A percentile compares a stretch with the other conserved stretches of the same genome.
phyloP scores from a whole-genome alignment of 106 monocot species.

The Narthecium ossifragum region DNA sequence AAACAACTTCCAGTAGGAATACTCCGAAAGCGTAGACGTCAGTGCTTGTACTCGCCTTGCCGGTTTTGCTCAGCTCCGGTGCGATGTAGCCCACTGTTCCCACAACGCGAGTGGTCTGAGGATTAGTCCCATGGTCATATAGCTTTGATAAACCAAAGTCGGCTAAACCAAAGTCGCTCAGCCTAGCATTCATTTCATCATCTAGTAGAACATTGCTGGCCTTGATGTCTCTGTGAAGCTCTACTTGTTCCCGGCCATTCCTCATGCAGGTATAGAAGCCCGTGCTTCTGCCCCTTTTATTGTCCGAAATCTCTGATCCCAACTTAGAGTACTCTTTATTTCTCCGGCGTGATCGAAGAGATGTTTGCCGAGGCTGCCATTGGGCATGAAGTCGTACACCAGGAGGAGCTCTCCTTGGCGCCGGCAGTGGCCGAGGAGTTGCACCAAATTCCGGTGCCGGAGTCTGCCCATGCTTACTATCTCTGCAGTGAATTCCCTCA shows the following conservation, averaged over 20 bases:
- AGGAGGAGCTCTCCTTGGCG: slow-evolving; percentile 3
- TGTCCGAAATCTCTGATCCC: background rate
- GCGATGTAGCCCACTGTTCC: background rate
- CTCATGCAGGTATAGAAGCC: slow-evolving; percentile 1
- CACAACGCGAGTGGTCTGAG: background rate
- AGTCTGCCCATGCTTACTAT: background rate
- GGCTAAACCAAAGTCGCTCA: background rate
- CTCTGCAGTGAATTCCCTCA: background rate
- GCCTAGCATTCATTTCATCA: background rate
- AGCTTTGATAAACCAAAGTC: background rate
- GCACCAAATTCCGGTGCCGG: slow-evolving; percentile 1
- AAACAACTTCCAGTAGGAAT: background rate
- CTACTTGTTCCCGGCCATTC: background rate
- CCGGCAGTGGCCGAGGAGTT: slow-evolving; percentile 4
- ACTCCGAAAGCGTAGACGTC: background rate
- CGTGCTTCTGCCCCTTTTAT: slow-evolving; percentile 1
- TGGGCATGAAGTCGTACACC: background rate
- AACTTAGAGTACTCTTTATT: background rate
- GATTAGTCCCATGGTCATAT: background rate
- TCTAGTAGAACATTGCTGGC: background rate
- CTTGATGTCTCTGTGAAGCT: background rate
- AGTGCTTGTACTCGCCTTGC: background rate
- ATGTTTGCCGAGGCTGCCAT: background rate
- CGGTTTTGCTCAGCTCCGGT: background rate
- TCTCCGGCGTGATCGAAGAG: background rate